phyloP scores from a whole-genome alignment of 208 protist species.

The Crithidia brevicula region DNA sequence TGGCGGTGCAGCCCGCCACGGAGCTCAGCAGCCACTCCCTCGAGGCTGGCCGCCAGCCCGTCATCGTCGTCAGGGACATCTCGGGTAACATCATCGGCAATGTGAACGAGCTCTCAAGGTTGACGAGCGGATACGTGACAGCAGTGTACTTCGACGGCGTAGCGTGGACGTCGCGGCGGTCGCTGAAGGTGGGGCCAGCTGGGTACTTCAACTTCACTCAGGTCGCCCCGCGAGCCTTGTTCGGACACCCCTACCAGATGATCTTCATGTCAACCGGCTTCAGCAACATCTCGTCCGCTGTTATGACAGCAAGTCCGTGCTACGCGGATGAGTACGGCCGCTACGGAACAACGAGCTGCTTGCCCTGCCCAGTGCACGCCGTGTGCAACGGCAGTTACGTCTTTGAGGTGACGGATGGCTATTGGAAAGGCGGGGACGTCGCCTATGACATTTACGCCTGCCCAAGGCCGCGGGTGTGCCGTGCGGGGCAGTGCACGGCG shows the following conservation, averaged over 20 bases:
- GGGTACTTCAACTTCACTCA: constrained; percentile 39
- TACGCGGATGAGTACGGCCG: constrained; percentile 38
- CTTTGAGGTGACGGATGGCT: constrained; percentile 45
- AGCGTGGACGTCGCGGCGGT: background rate
- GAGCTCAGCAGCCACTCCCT: constrained; percentile 24
- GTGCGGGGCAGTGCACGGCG: constrained; percentile 19
- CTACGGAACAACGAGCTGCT: constrained; percentile 37
- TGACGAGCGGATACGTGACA: background rate
- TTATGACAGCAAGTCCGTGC: constrained; percentile 27
- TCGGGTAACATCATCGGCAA: constrained; percentile 41
- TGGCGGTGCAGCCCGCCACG: constrained; percentile 36
- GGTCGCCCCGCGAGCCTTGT: constrained; percentile 26
- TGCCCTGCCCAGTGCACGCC: constrained; percentile 32
- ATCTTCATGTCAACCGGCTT: constrained; percentile 28
- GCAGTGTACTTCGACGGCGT: constrained; percentile 29
- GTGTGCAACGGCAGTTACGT: constrained; percentile 52
- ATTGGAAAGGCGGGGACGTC: constrained; percentile 42
- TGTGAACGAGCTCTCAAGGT: background rate
- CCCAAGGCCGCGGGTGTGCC: constrained; percentile 28
- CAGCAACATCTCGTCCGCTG: constrained; percentile 19
- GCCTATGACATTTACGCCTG: constrained; percentile 41
- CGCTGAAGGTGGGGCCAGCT: background rate
- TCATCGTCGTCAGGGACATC: constrained; percentile 38
- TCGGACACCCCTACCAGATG: constrained; percentile 30
- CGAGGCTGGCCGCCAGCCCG: constrained; percentile 26